Base-by-base conservation (phyloP, 805 yeast species). In the Wickerhamiella vanderwaltii region DNA sequence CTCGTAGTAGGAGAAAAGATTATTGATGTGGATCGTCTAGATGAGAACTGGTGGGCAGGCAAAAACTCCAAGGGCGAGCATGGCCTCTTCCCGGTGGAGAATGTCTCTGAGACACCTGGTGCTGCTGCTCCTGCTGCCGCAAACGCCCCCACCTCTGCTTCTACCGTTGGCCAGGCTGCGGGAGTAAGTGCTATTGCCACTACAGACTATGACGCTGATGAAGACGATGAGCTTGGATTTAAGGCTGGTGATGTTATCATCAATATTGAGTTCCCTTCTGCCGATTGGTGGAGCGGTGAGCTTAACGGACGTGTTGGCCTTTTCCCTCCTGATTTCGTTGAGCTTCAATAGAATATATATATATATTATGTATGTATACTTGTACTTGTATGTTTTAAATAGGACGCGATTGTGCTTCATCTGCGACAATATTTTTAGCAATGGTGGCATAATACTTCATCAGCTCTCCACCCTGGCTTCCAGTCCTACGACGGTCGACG, bases 221-320 rank as follows among this genome's bases (percentile, higher is more conserved):
- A 91, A 62, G 94, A 80, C 49, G 91, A 87, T 56, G 98, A 91
- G 63, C 68, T 91, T 46, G 71, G 75, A 2, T 91, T 91, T 60
- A 71, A 66, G 18, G 95, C 84, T 57, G 93, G 88, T 41, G 97
- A 85, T 51, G 54, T 68, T 46, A 85, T 91, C 48, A 66, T 75
- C 15, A 81, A 85, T 46, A 80, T 91, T 48, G 94, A 86, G 52
- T 81, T 83, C 59, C 80, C 83, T 13, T 94, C 86, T 53, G 95
- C 84, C 35, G 95, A 84, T 58, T 91, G 98, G 98, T 91, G 97
- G 97, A 68, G 80, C 42, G 98, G 98, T 39, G 76, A 73, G 47
- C 69, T 78, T 51, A 64, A 75, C 24, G 95, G 95, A 34, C 80
- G 75, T 51, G 70, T 72, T 50, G 91, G 91, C 44, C 67, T 88